These are phyloP conservation scores for Solanum ahanhuiri DNA, from an alignment of 257 asterid species.

Conservation along the genomic window DNA sequence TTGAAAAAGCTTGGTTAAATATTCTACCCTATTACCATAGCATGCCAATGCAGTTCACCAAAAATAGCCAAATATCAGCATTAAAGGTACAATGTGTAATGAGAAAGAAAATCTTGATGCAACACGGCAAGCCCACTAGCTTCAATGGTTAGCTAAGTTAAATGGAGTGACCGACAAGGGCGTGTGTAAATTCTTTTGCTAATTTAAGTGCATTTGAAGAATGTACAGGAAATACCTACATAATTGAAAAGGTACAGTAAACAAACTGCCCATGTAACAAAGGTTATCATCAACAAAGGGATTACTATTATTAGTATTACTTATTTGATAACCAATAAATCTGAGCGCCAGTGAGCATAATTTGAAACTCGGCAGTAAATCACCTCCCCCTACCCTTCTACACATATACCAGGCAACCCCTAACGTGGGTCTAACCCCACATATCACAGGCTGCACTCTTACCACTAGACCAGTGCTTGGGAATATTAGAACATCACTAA, in stretches of 20 bases:
- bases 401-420: not conserved
- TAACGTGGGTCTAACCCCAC: not conserved
- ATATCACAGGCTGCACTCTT: not conserved
- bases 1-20: not conserved
- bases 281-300: not conserved
- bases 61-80: not conserved
- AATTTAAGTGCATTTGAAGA: not conserved
- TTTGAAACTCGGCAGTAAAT: not conserved
- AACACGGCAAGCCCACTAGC: not conserved
- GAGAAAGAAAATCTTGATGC: not conserved
- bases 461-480: not conserved
- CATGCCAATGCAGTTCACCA: not conserved
- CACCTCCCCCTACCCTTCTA: not conserved
- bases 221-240: not conserved
- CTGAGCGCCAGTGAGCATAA: not conserved
- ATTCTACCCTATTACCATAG: not conserved
- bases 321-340: not conserved
- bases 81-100: not conserved
- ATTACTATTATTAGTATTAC: not conserved
- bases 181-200: not conserved
- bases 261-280: not conserved
- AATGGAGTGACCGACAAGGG: not conserved
- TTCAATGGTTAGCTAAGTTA: not conserved
- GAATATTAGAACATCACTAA: not conserved
- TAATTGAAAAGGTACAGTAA: not conserved